These are phyloP conservation scores for Carallia brachiata DNA, from an alignment of 345 rosid genomes.

Conservation along the genomic window DNA sequence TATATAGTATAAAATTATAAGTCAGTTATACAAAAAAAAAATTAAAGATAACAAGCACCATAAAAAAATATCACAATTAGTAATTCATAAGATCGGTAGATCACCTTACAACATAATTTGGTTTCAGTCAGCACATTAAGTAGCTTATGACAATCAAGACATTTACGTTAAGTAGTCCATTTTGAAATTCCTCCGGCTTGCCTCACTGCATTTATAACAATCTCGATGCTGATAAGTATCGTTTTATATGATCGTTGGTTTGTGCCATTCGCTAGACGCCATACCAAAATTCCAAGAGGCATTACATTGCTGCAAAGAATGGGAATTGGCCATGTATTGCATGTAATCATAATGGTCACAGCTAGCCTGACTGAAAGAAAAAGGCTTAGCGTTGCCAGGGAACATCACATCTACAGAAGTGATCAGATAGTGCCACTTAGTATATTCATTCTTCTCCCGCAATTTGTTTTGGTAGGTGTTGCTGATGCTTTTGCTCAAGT, in stretches of 20 bases:
- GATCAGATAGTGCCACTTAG: conserved; percentile 43
- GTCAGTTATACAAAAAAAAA: no score
- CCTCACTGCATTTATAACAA: conserved; percentile 59
- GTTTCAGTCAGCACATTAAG: no score
- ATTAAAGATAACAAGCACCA: no score
- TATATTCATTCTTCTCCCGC: conserved; percentile 64
- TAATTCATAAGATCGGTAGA: no score
- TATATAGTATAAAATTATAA: no score
- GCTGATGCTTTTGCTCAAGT: conserved; percentile 73
- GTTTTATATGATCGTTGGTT: conserved; percentile 51
- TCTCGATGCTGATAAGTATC: conserved; percentile 61
- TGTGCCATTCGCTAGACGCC: conserved; percentile 39
- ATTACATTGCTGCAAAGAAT: conserved; percentile 72
- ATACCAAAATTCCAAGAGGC: conserved; percentile 69
- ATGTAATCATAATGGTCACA: conserved; percentile 41
- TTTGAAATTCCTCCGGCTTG: conserved; percentile 70
- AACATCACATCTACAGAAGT: conserved; percentile 24
- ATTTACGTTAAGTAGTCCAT: conserved; percentile 3
- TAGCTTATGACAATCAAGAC: no score
- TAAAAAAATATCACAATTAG: no score
- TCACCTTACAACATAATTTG: no score
- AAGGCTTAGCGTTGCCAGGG: conserved; percentile 51
- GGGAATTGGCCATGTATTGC: conserved; percentile 61
- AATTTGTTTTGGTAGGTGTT: conserved; percentile 64
- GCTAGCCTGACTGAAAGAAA: conserved; percentile 35